Evolutionary conservation across 306 rosid species (phyloP).

Genomic region (Malus sieversii): DNA sequence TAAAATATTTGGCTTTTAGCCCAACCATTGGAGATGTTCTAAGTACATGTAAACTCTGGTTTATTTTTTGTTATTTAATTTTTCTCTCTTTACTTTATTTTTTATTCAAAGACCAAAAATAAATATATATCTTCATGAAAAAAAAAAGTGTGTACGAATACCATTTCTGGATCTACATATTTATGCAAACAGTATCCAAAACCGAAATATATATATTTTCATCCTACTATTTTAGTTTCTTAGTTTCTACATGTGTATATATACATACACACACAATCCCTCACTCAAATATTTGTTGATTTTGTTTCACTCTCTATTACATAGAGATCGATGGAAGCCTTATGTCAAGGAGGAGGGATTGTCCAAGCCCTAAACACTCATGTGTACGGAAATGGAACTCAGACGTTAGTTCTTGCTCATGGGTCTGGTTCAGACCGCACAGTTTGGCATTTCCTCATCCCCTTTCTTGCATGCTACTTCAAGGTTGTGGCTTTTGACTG

Average conservation of each 20-base stretch:
- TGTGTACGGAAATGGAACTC: conserved; percentile 42
- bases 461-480: conserved; percentile 43
- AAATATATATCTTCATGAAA: too few relatives aligned
- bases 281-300: neutral
- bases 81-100: too few relatives aligned
- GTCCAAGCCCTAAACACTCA: conserved; percentile 33
- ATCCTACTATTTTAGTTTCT: too few relatives aligned
- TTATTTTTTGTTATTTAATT: too few relatives aligned
- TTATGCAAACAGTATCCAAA: neutral
- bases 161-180: neutral
- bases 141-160: too few relatives aligned
- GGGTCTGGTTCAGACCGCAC: conserved; percentile 41
- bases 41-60: neutral
- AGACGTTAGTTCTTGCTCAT: conserved; percentile 42
- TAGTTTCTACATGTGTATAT: neutral
- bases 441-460: conserved; percentile 36
- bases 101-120: too few relatives aligned
- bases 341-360: conserved; percentile 21
- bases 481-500: conserved; percentile 47
- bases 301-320: neutral
- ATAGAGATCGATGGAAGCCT: neutral
- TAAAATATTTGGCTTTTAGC: too few relatives aligned
- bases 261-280: neutral
- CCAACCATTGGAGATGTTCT: too few relatives aligned
- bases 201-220: neutral